These are phyloP conservation scores for Lenzites betulinus DNA, from an alignment of 768 basidiomycete genomes.

Conservation along the genomic window DNA sequence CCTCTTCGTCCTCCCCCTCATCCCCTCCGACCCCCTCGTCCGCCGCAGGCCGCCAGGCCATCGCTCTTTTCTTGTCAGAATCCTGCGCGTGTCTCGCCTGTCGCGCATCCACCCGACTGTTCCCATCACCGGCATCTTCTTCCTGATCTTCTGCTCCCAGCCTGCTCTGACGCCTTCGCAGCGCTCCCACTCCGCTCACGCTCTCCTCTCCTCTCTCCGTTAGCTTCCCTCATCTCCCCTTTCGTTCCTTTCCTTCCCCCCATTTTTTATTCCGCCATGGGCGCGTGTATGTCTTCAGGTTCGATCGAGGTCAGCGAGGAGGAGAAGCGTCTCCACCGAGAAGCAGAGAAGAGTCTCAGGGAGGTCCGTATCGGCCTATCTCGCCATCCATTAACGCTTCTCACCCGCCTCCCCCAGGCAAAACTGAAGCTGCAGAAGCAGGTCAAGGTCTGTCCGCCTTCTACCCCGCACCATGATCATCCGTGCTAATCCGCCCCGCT, in stretches of 20 bases:
- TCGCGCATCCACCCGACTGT: conserved; percentile 2
- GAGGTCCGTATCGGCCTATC: conserved; percentile 52
- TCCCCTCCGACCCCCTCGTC: not conserved
- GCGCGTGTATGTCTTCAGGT: conserved; percentile 74
- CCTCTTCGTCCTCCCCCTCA: not conserved
- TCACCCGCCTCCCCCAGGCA: conserved; percentile 49
- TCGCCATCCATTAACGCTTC: not conserved
- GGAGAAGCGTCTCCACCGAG: conserved; percentile 63
- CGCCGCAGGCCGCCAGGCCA: conserved; percentile 15
- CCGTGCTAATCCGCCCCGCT: not conserved
- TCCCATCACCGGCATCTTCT: conserved; percentile 13
- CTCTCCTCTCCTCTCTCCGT: not conserved
- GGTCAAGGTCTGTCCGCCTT: conserved; percentile 61
- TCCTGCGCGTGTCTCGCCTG: not conserved
- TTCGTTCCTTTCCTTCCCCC: conserved; percentile 16
- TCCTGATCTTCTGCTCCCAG: conserved; percentile 16
- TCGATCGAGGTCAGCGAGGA: conserved; percentile 65
- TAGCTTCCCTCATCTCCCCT: conserved; percentile 3
- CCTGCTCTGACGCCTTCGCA: conserved; percentile 12
- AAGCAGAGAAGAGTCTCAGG: conserved; percentile 76
- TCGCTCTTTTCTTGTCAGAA: conserved; percentile 7
- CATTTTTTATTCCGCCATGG: conserved; percentile 45
- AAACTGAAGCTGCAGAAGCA: conserved; percentile 70
- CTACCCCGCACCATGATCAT: conserved; percentile 45
- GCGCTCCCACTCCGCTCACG: not conserved